Evolutionary conservation across 1,139 yeast genomes (phyloP), one percentile per base, ranked within the genome.

Genomic region (Candida freyschussii): DNA sequence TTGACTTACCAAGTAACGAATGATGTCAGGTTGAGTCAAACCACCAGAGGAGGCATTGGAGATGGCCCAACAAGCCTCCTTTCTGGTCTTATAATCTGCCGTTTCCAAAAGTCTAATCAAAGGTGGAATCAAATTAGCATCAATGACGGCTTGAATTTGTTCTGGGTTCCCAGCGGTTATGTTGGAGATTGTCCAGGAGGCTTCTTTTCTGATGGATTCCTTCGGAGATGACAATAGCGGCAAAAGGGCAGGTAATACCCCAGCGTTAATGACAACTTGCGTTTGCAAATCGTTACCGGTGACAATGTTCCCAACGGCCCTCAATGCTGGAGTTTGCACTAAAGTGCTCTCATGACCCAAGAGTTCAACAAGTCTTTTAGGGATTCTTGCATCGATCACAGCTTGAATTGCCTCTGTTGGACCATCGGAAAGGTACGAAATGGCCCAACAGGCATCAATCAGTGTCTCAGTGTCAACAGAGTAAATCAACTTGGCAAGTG

Each of bases 31-130:
- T 59, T 79, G 82, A 29, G 82, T 71, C 49, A 87, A 70, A 21
- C 96, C 97, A 52, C 98, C 97, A 13, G 96, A 83, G 13, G 96
- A 84, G 27, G 98, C 98, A 59, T 91, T 91, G 21, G 97, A 87
- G 50, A 91, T 83, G 22, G 97, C 98, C 98, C 98, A 91, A 69
- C 98, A 89, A 9, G 98, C 98, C 66, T 91, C 98, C 63, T 91
- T 91, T 60, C 86, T 84, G 26, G 97, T 91, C 67, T 86, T 87
- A 68, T 86, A 89, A 56, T 91, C 98, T 43, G 95, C 96, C 38
- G 75, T 71, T 34, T 55, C 62, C 56, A 91, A 71, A 51, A 91
- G 69, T 59, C 87, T 79, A 53, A 91, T 80, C 45, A 93, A 77
- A 44, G 91, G 96, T 27, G 98, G 98, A 47, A 91, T 79, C 58